Evolutionary conservation across 345 rosid genomes (phyloP).

Genomic region (Salix koriyanagi): DNA sequence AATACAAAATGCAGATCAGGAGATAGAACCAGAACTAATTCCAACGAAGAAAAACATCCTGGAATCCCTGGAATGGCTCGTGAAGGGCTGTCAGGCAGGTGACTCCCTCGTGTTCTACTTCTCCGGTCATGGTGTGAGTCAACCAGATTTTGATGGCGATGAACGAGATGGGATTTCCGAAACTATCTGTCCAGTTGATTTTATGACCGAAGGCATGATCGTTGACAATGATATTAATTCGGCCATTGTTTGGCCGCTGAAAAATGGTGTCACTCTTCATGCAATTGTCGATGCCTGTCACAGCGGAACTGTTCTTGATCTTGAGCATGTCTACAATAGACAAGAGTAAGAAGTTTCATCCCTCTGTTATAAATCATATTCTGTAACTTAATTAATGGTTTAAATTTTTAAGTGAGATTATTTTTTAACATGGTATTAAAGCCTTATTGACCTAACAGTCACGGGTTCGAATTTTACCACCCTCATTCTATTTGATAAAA

Average conservation of each 20-base stretch:
- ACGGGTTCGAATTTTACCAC: no score
- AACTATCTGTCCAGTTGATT: conserved; percentile 56
- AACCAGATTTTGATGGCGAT: conserved; percentile 37
- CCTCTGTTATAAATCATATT: no score
- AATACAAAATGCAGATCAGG: conserved; percentile 33
- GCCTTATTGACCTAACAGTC: accelerated
- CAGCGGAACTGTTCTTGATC: conserved; percentile 65
- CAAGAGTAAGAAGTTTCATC: conserved; percentile 28
- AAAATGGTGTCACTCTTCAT: conserved; percentile 46
- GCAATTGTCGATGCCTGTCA: conserved; percentile 68
- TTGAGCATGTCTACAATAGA: conserved; percentile 31
- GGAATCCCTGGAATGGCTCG: conserved; percentile 46
- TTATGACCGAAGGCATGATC: conserved; percentile 41
- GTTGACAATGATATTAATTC: conserved; percentile 44
- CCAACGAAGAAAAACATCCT: conserved; percentile 53
- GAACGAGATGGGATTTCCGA: conserved; percentile 60
- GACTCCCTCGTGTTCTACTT: conserved; percentile 55
- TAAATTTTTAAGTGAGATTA: no score
- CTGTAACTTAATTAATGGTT: no score
- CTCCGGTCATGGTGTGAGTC: conserved; percentile 57
- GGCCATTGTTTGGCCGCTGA: conserved; percentile 44
- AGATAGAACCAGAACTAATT: conserved; percentile 4
- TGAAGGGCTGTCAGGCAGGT: conserved; percentile 32
- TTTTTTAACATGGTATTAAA: no score
- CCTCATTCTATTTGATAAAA: no score